Evolutionary conservation across 2,329 filamentous ascomycete genomes (phyloP), one percentile per base, ranked within the genome.

Genomic region (Triangularia verruculosa): DNA sequence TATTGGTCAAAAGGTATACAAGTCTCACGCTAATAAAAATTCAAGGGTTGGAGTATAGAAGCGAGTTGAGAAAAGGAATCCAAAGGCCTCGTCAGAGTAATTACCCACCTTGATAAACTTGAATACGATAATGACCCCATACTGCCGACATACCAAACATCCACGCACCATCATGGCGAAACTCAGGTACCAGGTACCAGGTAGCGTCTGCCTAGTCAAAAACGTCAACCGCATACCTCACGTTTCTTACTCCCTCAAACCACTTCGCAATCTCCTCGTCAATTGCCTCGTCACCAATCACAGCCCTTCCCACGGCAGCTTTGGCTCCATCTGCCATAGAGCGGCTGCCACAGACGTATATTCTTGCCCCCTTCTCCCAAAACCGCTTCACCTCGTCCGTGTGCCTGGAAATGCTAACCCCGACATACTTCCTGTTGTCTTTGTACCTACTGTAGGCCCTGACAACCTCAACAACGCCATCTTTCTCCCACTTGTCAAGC

Each of bases 311-410:
- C 13, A 74, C 63, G 15, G 66, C 67, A 60, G 76, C 74, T 61
- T 77, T 74, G 4, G 83, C 77, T 0, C 72, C 76, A 51, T 79
- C 76, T 1, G 76, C 79, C 2, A 83, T 73, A 7, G 71, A 72
- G 12, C 78, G 74, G 43, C 80, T 82, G 0, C 88, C 87, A 70
- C 87, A 90, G 0, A 89, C 83, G 70, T 83, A 89, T 4, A 88
- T 74, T 70, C 83, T 82, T 0, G 85, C 76, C 0, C 75, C 76
- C 8, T 56, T 12, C 9, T 72, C 64, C 78, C 78, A 79, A 43
- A 78, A 66, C n/a, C 53, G 64, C 54, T 66, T 61, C 4, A 78
- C 64, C 4, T 74, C 72, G 5, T 67, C 68, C 5, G 71, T 62
- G 55, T 79, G 72, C 2, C 85, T 66, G 83, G 78, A 71, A 82